A percentile compares a stretch with the other conserved stretches of the same genome.
These are phyloP conservation scores for Sporisorium graminicola DNA, from an alignment of 1,284 basidiomycete genomes.

Conservation along the genomic window DNA sequence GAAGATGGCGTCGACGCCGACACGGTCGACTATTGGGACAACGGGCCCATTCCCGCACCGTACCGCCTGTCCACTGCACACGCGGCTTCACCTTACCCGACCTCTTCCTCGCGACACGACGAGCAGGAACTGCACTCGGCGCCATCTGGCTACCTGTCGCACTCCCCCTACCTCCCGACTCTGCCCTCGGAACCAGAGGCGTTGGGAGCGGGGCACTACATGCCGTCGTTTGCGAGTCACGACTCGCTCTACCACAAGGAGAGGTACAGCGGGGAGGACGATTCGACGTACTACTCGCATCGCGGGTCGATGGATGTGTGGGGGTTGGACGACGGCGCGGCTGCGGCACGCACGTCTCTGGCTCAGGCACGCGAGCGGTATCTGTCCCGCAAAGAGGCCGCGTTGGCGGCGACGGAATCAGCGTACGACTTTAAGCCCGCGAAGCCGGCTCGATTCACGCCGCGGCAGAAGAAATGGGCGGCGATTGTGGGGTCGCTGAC, in stretches of 20 bases:
- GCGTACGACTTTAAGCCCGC: slow-evolving; percentile 21
- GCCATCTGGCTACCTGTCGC: slow-evolving; percentile 22
- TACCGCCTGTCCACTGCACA: slow-evolving; percentile 37
- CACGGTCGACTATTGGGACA: slow-evolving; percentile 52
- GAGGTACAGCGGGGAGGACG: slow-evolving; percentile 4
- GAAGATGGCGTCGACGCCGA: slow-evolving; percentile 36
- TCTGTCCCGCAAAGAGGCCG: slow-evolving; percentile 46
- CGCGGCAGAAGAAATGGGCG: slow-evolving; percentile 31
- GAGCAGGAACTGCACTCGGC: slow-evolving; percentile 36
- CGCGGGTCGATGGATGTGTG: slow-evolving; percentile 35
- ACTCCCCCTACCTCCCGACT: slow-evolving; percentile 19
- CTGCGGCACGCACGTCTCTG: slow-evolving; percentile 19
- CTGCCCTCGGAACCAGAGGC: slow-evolving; percentile 19
- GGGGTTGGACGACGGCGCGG: slow-evolving; percentile 31
- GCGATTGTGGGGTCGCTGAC: slow-evolving; percentile 26
- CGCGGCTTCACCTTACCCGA: slow-evolving; percentile 35
- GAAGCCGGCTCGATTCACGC: slow-evolving; percentile 27
- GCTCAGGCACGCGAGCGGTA: slow-evolving; percentile 53
- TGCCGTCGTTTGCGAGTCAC: slow-evolving; percentile 29
- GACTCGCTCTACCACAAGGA: slow-evolving; percentile 33
- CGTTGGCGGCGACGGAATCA: slow-evolving; percentile 15
- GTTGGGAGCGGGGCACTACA: slow-evolving; percentile 10
- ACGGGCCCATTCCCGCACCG: slow-evolving; percentile 27
- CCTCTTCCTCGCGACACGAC: slow-evolving; percentile 1
- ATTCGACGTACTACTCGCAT: slow-evolving; percentile 20